phyloP scores from a whole-genome alignment of 306 rosid species.

The Malus domestica region DNA sequence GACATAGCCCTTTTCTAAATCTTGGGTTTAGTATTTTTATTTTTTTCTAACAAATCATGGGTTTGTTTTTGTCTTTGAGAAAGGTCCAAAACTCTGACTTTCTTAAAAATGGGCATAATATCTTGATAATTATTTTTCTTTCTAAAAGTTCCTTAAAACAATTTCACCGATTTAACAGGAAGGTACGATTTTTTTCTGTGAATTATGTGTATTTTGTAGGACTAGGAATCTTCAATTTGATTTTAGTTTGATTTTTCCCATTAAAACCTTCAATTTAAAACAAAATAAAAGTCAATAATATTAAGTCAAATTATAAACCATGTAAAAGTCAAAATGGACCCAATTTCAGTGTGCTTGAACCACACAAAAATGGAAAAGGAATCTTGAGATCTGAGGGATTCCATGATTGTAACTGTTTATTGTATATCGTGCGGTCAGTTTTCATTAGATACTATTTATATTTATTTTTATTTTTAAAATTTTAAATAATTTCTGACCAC shows the following conservation, averaged over 20 bases:
- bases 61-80: not conserved
- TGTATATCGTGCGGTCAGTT: too few relatives aligned
- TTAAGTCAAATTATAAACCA: not conserved
- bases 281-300: not conserved
- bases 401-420: too few relatives aligned
- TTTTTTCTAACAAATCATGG: not conserved
- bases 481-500: too few relatives aligned
- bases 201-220: not conserved
- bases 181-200: not conserved
- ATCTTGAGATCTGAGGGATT: too few relatives aligned
- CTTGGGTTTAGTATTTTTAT: not conserved
- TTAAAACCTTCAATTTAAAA: not conserved
- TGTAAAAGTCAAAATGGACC: not conserved
- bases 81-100: too few relatives aligned
- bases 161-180: not conserved
- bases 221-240: not conserved
- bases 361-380: too few relatives aligned
- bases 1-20: not conserved
- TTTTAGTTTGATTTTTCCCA: not conserved
- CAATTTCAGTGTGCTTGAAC: not conserved
- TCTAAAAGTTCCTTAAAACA: not conserved
- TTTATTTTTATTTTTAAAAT: too few relatives aligned
- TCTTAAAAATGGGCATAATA: too few relatives aligned
- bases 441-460: too few relatives aligned
- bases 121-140: too few relatives aligned